These are phyloP conservation scores for Zygotorulaspora chibaensis DNA, from an alignment of 805 yeast genomes.

Conservation along the genomic window DNA sequence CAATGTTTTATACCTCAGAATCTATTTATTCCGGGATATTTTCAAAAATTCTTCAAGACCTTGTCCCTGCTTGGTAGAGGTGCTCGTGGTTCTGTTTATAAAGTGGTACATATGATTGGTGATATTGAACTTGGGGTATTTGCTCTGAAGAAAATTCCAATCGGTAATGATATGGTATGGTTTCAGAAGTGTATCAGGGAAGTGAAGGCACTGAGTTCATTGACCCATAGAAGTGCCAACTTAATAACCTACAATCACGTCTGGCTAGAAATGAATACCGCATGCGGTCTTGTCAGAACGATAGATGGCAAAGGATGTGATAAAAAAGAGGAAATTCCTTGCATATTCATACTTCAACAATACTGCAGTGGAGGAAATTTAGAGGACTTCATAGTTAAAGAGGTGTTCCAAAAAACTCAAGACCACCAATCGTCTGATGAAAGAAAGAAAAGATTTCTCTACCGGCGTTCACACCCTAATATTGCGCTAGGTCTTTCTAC, in stretches of 20 bases:
- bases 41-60: constrained; percentile 61
- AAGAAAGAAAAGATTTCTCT: constrained; percentile 36
- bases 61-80: constrained; percentile 69
- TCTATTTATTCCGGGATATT: constrained; percentile 80
- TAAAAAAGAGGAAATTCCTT: constrained; percentile 43
- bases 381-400: constrained; percentile 54
- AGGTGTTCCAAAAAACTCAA: constrained; percentile 35
- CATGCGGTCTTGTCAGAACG: constrained; percentile 35
- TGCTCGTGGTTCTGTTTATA: constrained; percentile 77
- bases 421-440: constrained; percentile 36
- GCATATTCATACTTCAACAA: constrained; percentile 78
- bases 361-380: constrained; percentile 86
- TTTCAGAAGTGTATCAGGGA: constrained; percentile 69
- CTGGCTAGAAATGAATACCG: constrained; percentile 71
- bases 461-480: constrained; percentile 22
- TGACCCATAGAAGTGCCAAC: constrained; percentile 49
- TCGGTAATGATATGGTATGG: constrained; percentile 71
- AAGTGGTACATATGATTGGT: constrained; percentile 72
- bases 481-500: constrained; percentile 41
- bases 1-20: constrained; percentile 41
- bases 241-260: constrained; percentile 85
- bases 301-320: constrained; percentile 17
- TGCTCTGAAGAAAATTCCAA: constrained; percentile 81
- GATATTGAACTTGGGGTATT: constrained; percentile 71
- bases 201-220: constrained; percentile 60